These are phyloP conservation scores for Rhodotorula sp. DNA, from an alignment of 1,284 basidiomycete genomes.

Conservation along the genomic window DNA sequence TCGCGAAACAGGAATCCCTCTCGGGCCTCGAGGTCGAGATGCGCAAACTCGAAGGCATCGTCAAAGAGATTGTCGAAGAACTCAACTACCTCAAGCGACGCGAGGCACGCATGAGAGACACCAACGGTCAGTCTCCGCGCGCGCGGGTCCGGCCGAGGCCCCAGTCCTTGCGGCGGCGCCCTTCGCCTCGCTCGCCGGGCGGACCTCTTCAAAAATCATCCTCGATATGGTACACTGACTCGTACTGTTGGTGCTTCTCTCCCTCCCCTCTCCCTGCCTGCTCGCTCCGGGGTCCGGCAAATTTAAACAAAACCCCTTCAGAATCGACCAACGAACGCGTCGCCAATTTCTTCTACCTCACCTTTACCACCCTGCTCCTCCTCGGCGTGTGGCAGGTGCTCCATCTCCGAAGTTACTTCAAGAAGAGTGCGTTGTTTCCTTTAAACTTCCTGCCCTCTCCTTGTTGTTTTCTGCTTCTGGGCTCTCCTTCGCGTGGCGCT, in stretches of 20 bases:
- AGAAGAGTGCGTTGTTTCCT: conserved; percentile 31
- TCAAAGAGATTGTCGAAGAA: conserved; percentile 93
- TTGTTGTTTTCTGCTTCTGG: too few species aligned
- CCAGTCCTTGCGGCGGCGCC: too few species aligned
- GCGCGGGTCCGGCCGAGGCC: too few species aligned
- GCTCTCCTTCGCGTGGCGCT: too few species aligned
- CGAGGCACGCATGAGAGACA: conserved; percentile 84
- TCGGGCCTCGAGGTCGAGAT: conserved; percentile 96
- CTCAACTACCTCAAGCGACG: conserved; percentile 86
- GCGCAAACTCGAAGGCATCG: conserved; percentile 91
- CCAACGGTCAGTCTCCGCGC: conserved; percentile 65
- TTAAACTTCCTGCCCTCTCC: not conserved
- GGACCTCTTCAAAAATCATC: too few species aligned
- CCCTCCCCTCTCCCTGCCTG: not conserved
- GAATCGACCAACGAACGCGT: conserved; percentile 90
- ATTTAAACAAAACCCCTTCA: conserved; percentile 48
- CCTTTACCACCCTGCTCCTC: conserved; percentile 72
- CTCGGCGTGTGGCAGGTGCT: conserved; percentile 93
- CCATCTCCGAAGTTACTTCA: conserved; percentile 64
- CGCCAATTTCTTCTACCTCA: conserved; percentile 88
- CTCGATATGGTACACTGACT: too few species aligned
- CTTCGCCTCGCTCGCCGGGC: too few species aligned
- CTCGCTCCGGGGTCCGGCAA: not conserved
- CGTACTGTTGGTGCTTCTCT: too few species aligned
- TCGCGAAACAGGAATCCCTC: conserved; percentile 96